These are phyloP conservation scores for Crucihimalaya himalaica DNA, from an alignment of 345 rosid genomes.

Conservation along the genomic window DNA sequence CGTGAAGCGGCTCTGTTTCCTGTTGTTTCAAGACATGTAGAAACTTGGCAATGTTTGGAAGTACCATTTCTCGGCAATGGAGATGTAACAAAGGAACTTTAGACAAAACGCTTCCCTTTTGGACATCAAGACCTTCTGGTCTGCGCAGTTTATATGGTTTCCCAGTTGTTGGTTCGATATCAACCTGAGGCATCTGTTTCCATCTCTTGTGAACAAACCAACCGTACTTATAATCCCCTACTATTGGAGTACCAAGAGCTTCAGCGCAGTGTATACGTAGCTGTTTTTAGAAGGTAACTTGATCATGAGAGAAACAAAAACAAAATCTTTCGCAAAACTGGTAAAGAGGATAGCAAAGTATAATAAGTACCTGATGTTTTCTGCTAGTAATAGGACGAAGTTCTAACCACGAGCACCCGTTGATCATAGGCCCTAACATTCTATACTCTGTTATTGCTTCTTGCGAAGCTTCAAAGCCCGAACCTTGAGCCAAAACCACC, in stretches of 20 bases:
- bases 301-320: constrained; percentile 6
- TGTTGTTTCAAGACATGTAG: constrained; percentile 43
- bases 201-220: constrained; percentile 87
- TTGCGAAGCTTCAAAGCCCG: constrained; percentile 74
- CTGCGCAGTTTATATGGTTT: constrained; percentile 77
- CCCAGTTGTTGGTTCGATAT: constrained; percentile 68
- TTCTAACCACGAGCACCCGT: constrained; percentile 94
- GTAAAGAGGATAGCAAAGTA: background rate
- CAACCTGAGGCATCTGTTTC: constrained; percentile 78
- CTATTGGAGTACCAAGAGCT: constrained; percentile 92
- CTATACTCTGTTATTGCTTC: constrained; percentile 85
- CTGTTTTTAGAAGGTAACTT: constrained; percentile 42
- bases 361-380: constrained; percentile 78
- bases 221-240: constrained; percentile 89
- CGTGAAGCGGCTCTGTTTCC: constrained; percentile 27
- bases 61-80: constrained; percentile 79
- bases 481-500: constrained; percentile 65
- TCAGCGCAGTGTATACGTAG: constrained; percentile 94
- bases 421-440: constrained; percentile 80
- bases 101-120: constrained; percentile 90
- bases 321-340: background rate
- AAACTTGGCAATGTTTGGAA: constrained; percentile 82
- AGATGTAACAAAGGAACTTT: constrained; percentile 91
- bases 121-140: constrained; percentile 80
- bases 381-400: constrained; percentile 73